Evolutionary conservation across 257 asterid species (phyloP), one percentile per base, ranked within the genome.

Genomic region (Coffea canephora): DNA sequence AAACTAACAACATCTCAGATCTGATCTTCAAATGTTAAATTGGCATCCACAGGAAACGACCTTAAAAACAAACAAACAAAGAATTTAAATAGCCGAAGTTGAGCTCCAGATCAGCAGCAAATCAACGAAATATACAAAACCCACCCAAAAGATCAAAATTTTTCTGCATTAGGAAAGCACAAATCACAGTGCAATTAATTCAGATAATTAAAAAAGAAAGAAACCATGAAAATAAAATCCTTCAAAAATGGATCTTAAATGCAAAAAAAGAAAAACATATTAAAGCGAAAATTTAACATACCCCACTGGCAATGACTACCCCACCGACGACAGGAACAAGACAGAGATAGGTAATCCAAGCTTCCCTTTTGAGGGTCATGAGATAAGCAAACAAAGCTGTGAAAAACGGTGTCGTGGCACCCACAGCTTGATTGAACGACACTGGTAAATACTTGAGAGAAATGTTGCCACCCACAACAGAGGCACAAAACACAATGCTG

Each of bases 241-340:
- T 55, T 14, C 16, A 67, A 73, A 68, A 62, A 77, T n/a, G 81
- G 75, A 72, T 50, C 79, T 49, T 39, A 39, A 39, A 25, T 6
- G 6, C 34, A 43, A 21, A 65, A 77, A 39, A 45, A 82, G 34
- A 55, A 77, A 48, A 39, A n/a, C 41, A 1, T 43, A 71, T 4
- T 49, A 14, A 39, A 78, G 19, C 61, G 31, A 27, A 11, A 68
- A 80, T 36, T 8, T 54, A 59, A 43, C 92, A 71, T 88, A 95
- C 99, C 98, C 98, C 98, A 77, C 98, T 95, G 10, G 98, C 99
- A 86, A 95, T 88, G 75, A 95, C 91, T 82, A 95, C 98, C 21
- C 99, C 99, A 62, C 90, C 89, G 73, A 95, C 97, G 19, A 95
- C 99, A 66, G 98, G 99, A 0, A 92, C 92, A 69, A 95, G 97